phyloP scores from a whole-genome alignment of 2,329 filamentous ascomycete genomes.

The Colletotrichum spaethianum region DNA sequence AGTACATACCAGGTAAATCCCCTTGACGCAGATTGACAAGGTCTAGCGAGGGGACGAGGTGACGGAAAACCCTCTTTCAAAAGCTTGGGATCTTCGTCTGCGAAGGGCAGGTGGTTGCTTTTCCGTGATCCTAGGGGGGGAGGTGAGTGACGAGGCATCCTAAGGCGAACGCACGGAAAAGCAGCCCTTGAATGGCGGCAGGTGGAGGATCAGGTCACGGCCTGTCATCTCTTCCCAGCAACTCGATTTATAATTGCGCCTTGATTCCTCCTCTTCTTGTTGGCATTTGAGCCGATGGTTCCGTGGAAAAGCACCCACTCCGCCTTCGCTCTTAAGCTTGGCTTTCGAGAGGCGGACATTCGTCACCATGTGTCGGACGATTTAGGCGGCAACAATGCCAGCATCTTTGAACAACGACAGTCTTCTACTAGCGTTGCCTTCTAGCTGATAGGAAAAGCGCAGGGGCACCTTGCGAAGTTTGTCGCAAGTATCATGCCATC shows the following conservation, averaged over 20 bases:
- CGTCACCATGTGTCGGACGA: conserved; percentile 9
- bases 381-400: not conserved
- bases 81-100: not conserved
- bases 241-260: conserved; percentile 31
- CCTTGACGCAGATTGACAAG: not conserved
- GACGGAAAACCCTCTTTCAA: conserved; percentile 26
- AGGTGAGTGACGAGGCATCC: conserved; percentile 4
- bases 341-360: not conserved
- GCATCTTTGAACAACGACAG: not conserved
- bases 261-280: not conserved
- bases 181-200: conserved; percentile 2
- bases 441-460: conserved; percentile 12
- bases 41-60: conserved; percentile 6
- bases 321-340: not conserved
- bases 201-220: conserved; percentile 13
- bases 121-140: not conserved
- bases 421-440: not conserved
- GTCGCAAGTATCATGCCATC: not conserved
- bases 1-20: conserved; percentile 19
- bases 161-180: conserved; percentile 25
- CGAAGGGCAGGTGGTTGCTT: conserved; percentile 13
- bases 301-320: conserved; percentile 23
- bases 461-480: not conserved
- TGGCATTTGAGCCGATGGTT: conserved; percentile 23
- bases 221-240: not conserved